phyloP scores from a whole-genome alignment of 1,284 basidiomycete species.

The Ustilago lituana region DNA sequence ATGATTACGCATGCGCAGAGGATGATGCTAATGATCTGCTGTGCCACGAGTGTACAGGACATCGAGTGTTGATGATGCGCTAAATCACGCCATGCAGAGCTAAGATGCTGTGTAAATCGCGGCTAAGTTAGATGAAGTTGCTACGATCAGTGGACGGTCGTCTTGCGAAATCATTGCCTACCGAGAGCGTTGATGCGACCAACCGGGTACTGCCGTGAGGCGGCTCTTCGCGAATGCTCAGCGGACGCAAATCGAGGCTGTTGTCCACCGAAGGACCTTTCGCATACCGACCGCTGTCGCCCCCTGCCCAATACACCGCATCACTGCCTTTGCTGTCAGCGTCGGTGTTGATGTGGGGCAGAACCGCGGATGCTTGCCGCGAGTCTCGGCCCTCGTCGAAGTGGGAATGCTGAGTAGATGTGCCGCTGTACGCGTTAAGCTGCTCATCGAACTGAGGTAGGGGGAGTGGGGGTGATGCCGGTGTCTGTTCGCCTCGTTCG shows the following conservation, averaged over 20 bases:
- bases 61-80: too few relatives aligned
- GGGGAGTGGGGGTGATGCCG: conserved; percentile 6
- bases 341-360: not conserved
- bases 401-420: too few relatives aligned
- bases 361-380: not conserved
- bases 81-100: too few relatives aligned
- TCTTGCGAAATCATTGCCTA: not conserved
- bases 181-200: not conserved
- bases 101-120: too few relatives aligned
- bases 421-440: conserved; percentile 12
- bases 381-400: too few relatives aligned
- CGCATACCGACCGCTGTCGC: not conserved
- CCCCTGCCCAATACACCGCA: not conserved
- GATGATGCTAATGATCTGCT: too few relatives aligned
- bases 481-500: conserved; percentile 3
- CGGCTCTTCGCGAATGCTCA: not conserved
- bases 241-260: not conserved
- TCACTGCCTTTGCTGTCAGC: not conserved
- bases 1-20: not conserved
- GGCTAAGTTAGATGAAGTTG: conserved; percentile 20
- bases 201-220: not conserved
- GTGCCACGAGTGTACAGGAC: too few relatives aligned
- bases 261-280: not conserved
- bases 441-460: conserved; percentile 20
- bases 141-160: conserved; percentile 24